Base-by-base conservation (phyloP, 805 yeast species). In the Myxozyma melibiosi region DNA sequence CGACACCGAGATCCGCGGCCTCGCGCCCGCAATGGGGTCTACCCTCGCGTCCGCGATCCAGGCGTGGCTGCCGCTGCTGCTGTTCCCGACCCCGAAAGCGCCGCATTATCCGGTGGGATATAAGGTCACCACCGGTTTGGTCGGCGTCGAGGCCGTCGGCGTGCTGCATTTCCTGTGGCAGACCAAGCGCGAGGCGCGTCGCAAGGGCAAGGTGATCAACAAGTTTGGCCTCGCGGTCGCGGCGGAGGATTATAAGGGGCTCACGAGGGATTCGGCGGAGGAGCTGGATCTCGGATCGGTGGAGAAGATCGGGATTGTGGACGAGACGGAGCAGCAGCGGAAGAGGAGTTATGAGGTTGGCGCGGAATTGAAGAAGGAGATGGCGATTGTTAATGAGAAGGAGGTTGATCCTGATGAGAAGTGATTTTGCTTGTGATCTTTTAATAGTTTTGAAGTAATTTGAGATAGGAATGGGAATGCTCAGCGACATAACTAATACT, bases 21-120 rank as follows among this genome's bases (percentile, higher is more conserved):
- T 68, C 51, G 61, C 65, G 37, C 65, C 69, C 39, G 73, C 69
- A 22, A 65, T 70, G 13, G 73, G 70, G 20, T 70, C 71, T 44
- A 67, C 71, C 2, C 44, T 71, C 40, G 59, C 71, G 1, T 71
- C 65, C 51, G 67, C 71, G 4, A 67, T 73, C 37, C 68, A 67
- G 46, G 73, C 76, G n/a, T 72, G 74, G 71, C 50, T 73, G 33
- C 76, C 74, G 38, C 63, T 71, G 7, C 61, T 70, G 18, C 61
- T 73, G 20, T 73, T 64, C 59, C 72, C 73, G 24, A 67, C 74
- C 9, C 63, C 67, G 22, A 63, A 69, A 25, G 76, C 76, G 1
- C 76, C 76, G 16, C 66, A 64, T 45, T 73, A 71, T 30, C 51
- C 47, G 16, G 34, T 41, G n/a, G 62, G 58, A 9, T 58, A 58